Evolutionary conservation across 2,329 filamentous ascomycete genomes (phyloP), one percentile per base, ranked within the genome.

Genomic region (Talaromyces sp.): DNA sequence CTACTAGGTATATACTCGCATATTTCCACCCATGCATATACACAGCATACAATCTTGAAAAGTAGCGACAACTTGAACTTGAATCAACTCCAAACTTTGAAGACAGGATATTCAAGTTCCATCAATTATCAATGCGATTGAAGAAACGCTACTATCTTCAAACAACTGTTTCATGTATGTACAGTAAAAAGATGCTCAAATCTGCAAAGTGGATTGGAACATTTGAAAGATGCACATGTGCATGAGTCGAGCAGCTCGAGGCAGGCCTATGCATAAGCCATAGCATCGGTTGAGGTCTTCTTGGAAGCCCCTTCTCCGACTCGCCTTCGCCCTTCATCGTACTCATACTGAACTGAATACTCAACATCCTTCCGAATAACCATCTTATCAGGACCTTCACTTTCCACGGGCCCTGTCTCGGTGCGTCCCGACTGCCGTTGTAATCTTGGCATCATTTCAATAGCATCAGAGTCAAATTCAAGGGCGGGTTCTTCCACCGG

Each of bases 281-380:
- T 47, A 16, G 55, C 54, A 53, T 61, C 56, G 32, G 51, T 49
- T 16, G 45, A 56, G 29, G 37, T 49, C 20, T 45, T 49, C 32
- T 51, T 55, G 16, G 45, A 47, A 2, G 42, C 54, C 22, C 39
- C 41, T n/a, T 49, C 52, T 49, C 52, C 55, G 19, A 45, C 37
- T 32, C 24, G 24, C 24, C 24, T 27, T 9, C 24, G 24, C 24
- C 24, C 57, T 41, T 66, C 64, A 50, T 53, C 52, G 39, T 54
- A 39, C 30, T 65, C 63, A 57, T 62, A 69, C 52, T 69, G 61
- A 36, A 69, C 55, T 4, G 65, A 62, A 46, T 67, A 69, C 39
- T 62, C 56, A 29, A 71, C 59, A 48, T 72, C 68, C 52, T 72
- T 71, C 42, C 63, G 61, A 40, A 71, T 71, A 22, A 70, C 65